These are phyloP conservation scores for Pyrus hybrid DNA, from an alignment of 331 rosid species.

Conservation along the genomic window DNA sequence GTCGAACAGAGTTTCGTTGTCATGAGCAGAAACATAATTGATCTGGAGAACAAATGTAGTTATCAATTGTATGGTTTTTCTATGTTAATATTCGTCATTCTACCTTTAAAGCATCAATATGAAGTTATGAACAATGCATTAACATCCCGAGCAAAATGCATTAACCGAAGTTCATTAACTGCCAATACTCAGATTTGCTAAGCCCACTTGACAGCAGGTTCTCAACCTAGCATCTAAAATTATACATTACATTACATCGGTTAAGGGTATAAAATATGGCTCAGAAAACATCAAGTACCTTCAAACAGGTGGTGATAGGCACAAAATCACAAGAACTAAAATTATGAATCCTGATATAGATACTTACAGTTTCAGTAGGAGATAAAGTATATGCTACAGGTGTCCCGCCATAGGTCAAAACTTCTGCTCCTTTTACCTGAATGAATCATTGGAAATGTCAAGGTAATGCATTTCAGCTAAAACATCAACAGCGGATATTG, in stretches of 20 bases:
- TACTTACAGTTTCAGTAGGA: slow-evolving; percentile 76
- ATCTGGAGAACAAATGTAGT: slow-evolving; percentile 46
- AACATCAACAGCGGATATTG: background rate
- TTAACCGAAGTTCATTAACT: background rate
- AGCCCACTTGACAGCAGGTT: background rate
- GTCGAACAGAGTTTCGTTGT: slow-evolving; percentile 92
- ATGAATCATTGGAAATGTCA: slow-evolving; percentile 2
- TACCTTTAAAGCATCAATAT: background rate
- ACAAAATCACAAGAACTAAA: slow-evolving; percentile 6
- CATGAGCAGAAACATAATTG: slow-evolving; percentile 93
- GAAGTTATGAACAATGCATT: background rate
- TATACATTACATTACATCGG: background rate
- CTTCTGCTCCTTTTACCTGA: slow-evolving; percentile 88
- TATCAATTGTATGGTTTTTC: slow-evolving; percentile 9
- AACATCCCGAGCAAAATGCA: background rate
- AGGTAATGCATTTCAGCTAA: background rate
- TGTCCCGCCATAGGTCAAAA: slow-evolving; percentile 51
- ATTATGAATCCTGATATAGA: background rate
- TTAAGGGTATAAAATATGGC: background rate
- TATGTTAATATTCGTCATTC: background rate
- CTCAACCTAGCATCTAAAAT: background rate
- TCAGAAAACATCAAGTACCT: background rate
- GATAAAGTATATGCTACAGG: slow-evolving; percentile 69
- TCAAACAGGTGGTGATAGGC: no score
- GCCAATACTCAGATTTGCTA: background rate